phyloP scores from a whole-genome alignment of 2,329 filamentous ascomycete species.

The Neurospora sp. region DNA sequence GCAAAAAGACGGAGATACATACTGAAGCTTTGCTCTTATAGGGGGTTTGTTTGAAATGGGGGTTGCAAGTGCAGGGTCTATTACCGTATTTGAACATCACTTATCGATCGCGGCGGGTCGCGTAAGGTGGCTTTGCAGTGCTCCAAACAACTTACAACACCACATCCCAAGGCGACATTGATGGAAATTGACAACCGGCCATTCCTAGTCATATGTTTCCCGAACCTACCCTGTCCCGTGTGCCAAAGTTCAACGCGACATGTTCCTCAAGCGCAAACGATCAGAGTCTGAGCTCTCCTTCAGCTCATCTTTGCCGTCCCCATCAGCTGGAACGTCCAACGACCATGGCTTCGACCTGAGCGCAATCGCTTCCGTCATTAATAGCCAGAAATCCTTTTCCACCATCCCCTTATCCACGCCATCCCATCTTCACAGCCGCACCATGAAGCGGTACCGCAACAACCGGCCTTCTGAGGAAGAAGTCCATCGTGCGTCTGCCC shows the following conservation, averaged over 20 bases:
- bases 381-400: slow-evolving; percentile 23
- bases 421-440: slow-evolving; percentile 44
- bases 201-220: neutral
- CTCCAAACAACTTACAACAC: neutral
- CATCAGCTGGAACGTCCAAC: slow-evolving; percentile 13
- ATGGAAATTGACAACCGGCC: neutral
- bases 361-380: slow-evolving; percentile 16
- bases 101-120: neutral
- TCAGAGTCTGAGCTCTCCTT: slow-evolving; percentile 47
- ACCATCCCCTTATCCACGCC: slow-evolving; percentile 24
- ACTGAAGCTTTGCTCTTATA: neutral
- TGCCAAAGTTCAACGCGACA: slow-evolving; percentile 16
- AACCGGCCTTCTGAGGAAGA: slow-evolving; percentile 45
- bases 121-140: neutral
- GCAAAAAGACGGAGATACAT: neutral
- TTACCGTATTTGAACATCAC: neutral
- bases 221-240: neutral
- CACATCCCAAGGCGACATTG: neutral
- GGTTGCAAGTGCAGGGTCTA: neutral
- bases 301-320: slow-evolving; percentile 34
- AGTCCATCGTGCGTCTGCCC: slow-evolving; percentile 40
- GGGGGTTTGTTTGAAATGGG: neutral
- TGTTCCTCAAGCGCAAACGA: slow-evolving; percentile 54
- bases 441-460: slow-evolving; percentile 51
- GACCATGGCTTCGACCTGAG: slow-evolving; percentile 19